phyloP scores from a whole-genome alignment of 2,329 filamentous ascomycete genomes.

The Scortechinia acanthostroma region DNA sequence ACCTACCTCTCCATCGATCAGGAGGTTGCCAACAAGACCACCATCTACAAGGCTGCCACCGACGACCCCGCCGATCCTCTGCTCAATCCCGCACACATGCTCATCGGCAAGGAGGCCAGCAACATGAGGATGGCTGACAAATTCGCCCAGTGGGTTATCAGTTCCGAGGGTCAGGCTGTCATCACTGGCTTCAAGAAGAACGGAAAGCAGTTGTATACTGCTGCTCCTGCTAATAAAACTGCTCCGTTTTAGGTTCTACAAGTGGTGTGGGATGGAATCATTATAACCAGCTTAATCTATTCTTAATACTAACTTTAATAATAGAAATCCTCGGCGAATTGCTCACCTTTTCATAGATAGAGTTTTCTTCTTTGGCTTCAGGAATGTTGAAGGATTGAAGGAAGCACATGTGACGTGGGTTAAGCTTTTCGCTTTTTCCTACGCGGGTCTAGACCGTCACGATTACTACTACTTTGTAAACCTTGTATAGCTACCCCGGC shows the following conservation, averaged over 20 bases:
- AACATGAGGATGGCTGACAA: slow-evolving; percentile 20
- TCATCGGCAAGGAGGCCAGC: slow-evolving; percentile 22
- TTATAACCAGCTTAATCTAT: too few species aligned
- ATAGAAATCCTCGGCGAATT: too few species aligned
- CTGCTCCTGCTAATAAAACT: slow-evolving; percentile 16
- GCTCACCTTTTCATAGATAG: too few species aligned
- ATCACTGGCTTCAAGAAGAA: slow-evolving; percentile 25
- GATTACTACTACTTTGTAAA: too few species aligned
- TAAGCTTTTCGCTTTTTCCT: too few species aligned
- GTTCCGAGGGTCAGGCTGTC: slow-evolving; percentile 20
- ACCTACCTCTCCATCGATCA: slow-evolving; percentile 29
- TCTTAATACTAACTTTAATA: too few species aligned
- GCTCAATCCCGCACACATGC: slow-evolving; percentile 31
- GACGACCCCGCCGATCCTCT: slow-evolving; percentile 25
- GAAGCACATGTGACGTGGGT: too few species aligned
- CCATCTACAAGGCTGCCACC: slow-evolving; percentile 16
- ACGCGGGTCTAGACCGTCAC: too few species aligned
- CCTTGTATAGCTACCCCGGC: too few species aligned
- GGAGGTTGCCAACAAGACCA: slow-evolving; percentile 19
- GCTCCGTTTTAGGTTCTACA: slow-evolving; percentile 4
- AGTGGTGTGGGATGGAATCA: too few species aligned
- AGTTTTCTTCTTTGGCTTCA: too few species aligned
- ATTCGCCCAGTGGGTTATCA: slow-evolving; percentile 29
- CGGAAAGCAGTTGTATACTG: slow-evolving; percentile 24
- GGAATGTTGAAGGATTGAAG: too few species aligned